These are phyloP conservation scores for Erodium trifolium DNA, from an alignment of 441 rosid genomes.

Conservation along the genomic window DNA sequence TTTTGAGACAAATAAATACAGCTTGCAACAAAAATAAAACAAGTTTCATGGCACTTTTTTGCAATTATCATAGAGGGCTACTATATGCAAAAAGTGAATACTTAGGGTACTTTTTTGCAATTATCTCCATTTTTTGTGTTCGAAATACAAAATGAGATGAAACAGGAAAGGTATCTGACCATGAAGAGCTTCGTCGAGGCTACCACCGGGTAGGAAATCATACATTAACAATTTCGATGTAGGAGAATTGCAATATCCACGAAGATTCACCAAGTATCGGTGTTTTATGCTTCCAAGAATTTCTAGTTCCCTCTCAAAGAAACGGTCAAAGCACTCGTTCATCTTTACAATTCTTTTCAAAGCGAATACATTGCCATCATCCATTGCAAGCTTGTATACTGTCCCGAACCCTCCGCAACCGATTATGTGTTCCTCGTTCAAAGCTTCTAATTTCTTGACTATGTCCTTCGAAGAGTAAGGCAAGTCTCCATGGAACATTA, in stretches of 20 bases:
- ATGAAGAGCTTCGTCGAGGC: slow-evolving; percentile 96
- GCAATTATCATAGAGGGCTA: too few relatives aligned
- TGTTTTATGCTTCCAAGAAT: slow-evolving; percentile 98
- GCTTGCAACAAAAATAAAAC: too few relatives aligned
- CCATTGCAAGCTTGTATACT: slow-evolving; percentile 93
- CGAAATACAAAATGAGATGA: neutral
- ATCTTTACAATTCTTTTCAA: slow-evolving; percentile 78
- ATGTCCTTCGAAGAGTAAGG: slow-evolving; percentile 94
- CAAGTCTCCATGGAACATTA: slow-evolving; percentile 97
- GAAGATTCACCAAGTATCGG: slow-evolving; percentile 82
- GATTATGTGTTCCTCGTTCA: slow-evolving; percentile 78
- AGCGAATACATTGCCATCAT: slow-evolving; percentile 88
- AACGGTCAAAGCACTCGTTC: slow-evolving; percentile 91
- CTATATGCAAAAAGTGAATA: too few relatives aligned
- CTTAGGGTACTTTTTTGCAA: too few relatives aligned
- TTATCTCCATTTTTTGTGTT: too few relatives aligned
- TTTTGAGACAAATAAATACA: too few relatives aligned
- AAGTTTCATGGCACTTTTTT: too few relatives aligned
- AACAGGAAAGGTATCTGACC: slow-evolving; percentile 36
- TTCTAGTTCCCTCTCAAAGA: slow-evolving; percentile 93
- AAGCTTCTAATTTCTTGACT: slow-evolving; percentile 69
- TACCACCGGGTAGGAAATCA: slow-evolving; percentile 91
- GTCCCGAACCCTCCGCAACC: slow-evolving; percentile 96
- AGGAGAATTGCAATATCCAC: slow-evolving; percentile 97
- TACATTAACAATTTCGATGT: slow-evolving; percentile 83